Conservation (phyloP, 176 grass and related monocot species). For the Oryza longistaminata region DNA sequence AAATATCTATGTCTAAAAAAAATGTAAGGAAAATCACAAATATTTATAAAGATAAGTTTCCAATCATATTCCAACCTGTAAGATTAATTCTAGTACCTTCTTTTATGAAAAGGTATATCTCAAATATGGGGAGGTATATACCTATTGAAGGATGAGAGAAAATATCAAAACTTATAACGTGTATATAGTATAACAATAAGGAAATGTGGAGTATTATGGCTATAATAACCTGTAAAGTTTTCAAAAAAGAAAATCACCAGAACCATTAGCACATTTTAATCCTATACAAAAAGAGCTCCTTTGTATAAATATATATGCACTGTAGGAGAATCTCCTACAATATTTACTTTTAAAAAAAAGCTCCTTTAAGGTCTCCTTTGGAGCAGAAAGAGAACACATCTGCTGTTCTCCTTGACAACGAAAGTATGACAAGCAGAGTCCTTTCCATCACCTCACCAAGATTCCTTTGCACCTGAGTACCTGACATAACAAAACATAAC, state of each 20-base stretch:
- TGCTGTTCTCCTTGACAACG: background rate
- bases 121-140: no score
- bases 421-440: background rate
- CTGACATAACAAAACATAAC: background rate
- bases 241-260: background rate
- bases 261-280: background rate
- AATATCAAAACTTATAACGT: background rate
- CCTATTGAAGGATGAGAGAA: no score
- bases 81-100: no score
- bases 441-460: background rate
- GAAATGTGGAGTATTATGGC: background rate
- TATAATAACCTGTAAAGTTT: constrained; percentile 14
- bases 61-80: no score
- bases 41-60: no score
- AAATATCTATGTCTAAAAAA: no score
- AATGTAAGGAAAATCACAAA: no score
- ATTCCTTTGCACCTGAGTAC: background rate
- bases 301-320: no score
- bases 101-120: no score
- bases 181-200: background rate
- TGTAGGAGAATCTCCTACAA: no score
- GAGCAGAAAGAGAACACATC: background rate
- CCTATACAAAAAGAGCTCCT: background rate
- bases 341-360: no score
- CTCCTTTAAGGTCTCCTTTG: background rate